Conservation (phyloP, 805 yeast species). For the Kuraishia ogatae region DNA sequence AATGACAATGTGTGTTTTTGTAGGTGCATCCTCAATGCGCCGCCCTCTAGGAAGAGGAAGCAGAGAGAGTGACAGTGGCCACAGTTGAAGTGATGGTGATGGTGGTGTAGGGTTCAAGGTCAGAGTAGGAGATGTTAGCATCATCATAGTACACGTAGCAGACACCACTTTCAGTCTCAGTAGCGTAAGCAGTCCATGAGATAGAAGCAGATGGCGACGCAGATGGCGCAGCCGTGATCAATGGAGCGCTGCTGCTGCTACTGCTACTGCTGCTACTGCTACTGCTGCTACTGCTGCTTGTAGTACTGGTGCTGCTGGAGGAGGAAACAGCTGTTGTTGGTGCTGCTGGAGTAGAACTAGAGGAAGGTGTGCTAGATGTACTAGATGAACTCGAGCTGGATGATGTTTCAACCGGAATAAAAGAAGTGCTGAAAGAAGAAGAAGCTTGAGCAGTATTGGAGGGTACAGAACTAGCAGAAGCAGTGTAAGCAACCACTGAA, state of each 20-base stretch:
- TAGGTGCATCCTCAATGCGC: neutral
- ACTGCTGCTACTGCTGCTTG: constrained; percentile 28
- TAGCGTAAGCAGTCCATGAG: constrained; percentile 20
- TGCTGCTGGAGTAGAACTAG: constrained; percentile 20
- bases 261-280: constrained; percentile 23
- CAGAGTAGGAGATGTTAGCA: constrained; percentile 14
- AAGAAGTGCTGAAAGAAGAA: constrained; percentile 5
- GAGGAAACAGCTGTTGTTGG: constrained; percentile 24
- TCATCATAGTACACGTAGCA: constrained; percentile 25
- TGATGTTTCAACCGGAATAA: constrained; percentile 17
- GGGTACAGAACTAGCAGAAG: constrained; percentile 3
- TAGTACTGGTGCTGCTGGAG: constrained; percentile 29
- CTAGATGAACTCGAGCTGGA: too few relatives aligned
- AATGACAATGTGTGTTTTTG: neutral
- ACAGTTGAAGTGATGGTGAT: constrained; percentile 23
- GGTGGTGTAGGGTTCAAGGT: constrained; percentile 22
- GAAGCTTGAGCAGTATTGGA: constrained; percentile 13
- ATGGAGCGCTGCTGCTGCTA: constrained; percentile 7
- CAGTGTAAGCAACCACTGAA: constrained; percentile 10
- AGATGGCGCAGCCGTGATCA: constrained; percentile 2
- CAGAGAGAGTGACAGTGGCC: constrained; percentile 23
- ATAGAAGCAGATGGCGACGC: constrained; percentile 5
- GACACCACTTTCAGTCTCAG: constrained; percentile 21
- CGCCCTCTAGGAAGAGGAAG: neutral
- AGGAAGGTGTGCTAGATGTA: neutral